phyloP scores from a whole-genome alignment of 345 rosid species.

The Garcia nutans region DNA sequence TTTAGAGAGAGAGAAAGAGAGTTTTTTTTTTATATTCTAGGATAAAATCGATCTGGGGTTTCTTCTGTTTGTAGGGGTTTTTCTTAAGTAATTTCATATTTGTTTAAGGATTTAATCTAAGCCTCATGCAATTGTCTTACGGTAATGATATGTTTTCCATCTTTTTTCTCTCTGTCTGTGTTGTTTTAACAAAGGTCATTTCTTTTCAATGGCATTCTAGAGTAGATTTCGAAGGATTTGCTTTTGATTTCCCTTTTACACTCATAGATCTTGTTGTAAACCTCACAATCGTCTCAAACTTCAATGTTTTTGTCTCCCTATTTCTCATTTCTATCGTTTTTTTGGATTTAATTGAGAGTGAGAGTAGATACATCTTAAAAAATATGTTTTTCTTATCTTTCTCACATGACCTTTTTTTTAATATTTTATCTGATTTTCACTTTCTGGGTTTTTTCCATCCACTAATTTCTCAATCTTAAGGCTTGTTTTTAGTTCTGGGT shows the following conservation, averaged over 20 bases:
- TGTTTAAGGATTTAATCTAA: no score
- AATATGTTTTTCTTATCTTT: neutral
- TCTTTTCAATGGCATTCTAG: neutral
- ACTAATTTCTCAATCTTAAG: neutral
- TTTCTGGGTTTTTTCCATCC: conserved; percentile 9
- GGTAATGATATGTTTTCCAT: conserved; percentile 13
- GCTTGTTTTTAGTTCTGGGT: neutral
- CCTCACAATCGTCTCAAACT: neutral
- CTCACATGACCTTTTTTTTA: neutral
- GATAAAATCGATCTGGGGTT: conserved; percentile 7
- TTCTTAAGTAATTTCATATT: conserved; percentile 15
- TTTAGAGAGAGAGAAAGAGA: neutral
- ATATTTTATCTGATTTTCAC: neutral
- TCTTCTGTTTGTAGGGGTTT: neutral
- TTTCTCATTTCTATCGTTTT: neutral
- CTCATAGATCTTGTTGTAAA: conserved; percentile 13
- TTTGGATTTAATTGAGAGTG: neutral
- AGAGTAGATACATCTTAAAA: neutral
- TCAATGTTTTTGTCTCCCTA: neutral
- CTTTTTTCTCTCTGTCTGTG: conserved; percentile 2
- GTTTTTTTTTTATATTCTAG: neutral
- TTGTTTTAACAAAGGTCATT: neutral
- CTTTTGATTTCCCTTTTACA: neutral
- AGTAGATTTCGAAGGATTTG: neutral
- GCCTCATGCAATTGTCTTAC: conserved; percentile 20